Conservation (phyloP, 2,329 filamentous ascomycete genomes). For the Allantophomopsis lycopodina region DNA sequence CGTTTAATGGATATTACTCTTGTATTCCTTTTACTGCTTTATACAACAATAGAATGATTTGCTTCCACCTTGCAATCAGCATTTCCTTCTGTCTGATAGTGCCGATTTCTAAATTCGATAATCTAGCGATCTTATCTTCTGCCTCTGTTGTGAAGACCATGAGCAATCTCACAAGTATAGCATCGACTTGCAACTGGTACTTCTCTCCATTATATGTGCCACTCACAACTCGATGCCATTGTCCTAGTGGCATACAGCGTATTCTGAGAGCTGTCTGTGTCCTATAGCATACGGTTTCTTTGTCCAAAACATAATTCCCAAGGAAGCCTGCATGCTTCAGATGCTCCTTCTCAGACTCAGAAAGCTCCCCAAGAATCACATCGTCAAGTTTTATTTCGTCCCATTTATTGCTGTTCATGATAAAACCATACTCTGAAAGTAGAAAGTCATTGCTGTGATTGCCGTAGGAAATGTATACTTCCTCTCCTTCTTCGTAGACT, state of each 20-base stretch:
- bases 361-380: conserved; percentile 12
- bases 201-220: conserved; percentile 29
- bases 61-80: conserved; percentile 1
- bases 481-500: conserved; percentile 40
- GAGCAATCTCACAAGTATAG: conserved; percentile 19
- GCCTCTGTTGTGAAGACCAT: conserved; percentile 1
- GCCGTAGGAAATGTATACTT: conserved; percentile 59
- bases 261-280: conserved; percentile 38
- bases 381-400: conserved; percentile 16
- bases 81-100: not conserved
- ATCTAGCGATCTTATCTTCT: not conserved
- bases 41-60: not conserved
- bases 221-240: conserved; percentile 33
- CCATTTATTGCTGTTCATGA: conserved; percentile 15
- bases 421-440: conserved; percentile 44
- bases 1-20: not conserved
- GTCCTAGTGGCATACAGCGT: conserved; percentile 18
- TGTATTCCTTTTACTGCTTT: not conserved
- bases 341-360: conserved; percentile 17
- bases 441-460: conserved; percentile 60
- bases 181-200: conserved; percentile 25
- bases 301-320: conserved; percentile 36
- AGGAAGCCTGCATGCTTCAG: conserved; percentile 33
- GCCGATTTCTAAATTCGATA: not conserved
- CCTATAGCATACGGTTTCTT: conserved; percentile 34